Conservation (phyloP, 352 stramenopile species). For the Phytophthora chlamydospora region DNA sequence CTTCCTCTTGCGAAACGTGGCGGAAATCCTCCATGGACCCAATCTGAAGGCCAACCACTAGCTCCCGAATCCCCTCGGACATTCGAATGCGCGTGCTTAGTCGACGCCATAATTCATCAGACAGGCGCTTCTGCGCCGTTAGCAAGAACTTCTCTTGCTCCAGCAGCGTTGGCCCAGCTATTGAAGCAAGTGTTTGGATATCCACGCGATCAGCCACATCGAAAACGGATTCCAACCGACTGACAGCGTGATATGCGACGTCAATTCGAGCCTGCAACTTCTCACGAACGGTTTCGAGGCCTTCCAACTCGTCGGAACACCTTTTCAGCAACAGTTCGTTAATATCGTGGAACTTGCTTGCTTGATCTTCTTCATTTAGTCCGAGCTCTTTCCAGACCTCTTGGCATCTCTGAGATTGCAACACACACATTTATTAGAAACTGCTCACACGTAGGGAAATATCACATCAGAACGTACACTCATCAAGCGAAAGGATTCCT, state of each 20-base stretch:
- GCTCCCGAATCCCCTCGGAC: conserved; percentile 40
- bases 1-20: conserved; percentile 42
- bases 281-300: conserved; percentile 50
- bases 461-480: conserved; percentile 41
- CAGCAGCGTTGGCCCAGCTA: conserved; percentile 51
- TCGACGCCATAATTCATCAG: conserved; percentile 50
- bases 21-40: conserved; percentile 44
- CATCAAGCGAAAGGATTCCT: conserved; percentile 66
- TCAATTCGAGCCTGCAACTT: conserved; percentile 57
- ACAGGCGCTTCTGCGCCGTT: conserved; percentile 32
- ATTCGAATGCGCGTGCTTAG: conserved; percentile 43
- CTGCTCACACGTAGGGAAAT: background rate
- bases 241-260: conserved; percentile 43
- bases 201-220: conserved; percentile 43
- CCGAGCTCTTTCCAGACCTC: conserved; percentile 72
- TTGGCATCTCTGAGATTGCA: conserved; percentile 57
- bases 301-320: conserved; percentile 67
- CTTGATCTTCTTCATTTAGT: conserved; percentile 54
- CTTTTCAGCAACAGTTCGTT: conserved; percentile 62
- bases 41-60: conserved; percentile 52
- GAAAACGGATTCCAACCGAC: conserved; percentile 54
- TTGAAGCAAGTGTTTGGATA: conserved; percentile 37
- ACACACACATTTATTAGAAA: background rate
- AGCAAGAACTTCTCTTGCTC: conserved; percentile 63
- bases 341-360: conserved; percentile 66